Evolutionary conservation across 2,329 filamentous ascomycete genomes (phyloP), one percentile per base, ranked within the genome.

Genomic region (Geosmithia morbida): DNA sequence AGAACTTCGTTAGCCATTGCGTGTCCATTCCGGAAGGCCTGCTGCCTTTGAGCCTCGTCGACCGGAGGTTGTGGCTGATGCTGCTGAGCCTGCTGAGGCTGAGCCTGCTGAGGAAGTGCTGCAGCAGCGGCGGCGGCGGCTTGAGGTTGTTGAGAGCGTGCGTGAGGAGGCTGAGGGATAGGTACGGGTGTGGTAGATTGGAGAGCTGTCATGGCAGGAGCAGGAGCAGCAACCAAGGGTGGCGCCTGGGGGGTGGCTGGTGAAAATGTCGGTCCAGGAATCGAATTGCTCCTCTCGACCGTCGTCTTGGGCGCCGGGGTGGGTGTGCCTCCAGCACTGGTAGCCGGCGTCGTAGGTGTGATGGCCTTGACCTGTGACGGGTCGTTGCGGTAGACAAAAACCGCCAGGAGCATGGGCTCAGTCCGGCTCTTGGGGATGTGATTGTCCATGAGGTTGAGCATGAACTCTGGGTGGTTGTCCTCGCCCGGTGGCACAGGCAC

Each of bases 381-480:
- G 43, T 79, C 75, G 45, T 82, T 81, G 37, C 85, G 79, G 52
- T 94, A 86, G 3, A 96, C 87, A 52, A 97, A 84, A 1, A 90
- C 85, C 19, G 89, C 78, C 8, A 97, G 70, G 37, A 98, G 69
- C 66, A 92, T 79, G 1, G 86, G 80, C 53, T 94, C 83, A 0
- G 79, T 71, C 16, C 85, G 75, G 2, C 76, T 75, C 49, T 77
- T 74, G 43, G 89, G 85, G 30, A 96, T 76, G 29, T 78, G 77
- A 60, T 89, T 89, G 55, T 90, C 84, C 52, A 87, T 82, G n/a
- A 97, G 74, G 57, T 94, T 85, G 51, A 87, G 77, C 62, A 96
- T 79, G 56, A 96, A 95, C 51, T 89, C 85, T 0, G 92, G 90
- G 42, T 90, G 76, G 45, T 75, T 77, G 33, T 70, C 72, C 22